Conservation (phyloP, 352 stramenopile species). For the Phytophthora fragariae region DNA sequence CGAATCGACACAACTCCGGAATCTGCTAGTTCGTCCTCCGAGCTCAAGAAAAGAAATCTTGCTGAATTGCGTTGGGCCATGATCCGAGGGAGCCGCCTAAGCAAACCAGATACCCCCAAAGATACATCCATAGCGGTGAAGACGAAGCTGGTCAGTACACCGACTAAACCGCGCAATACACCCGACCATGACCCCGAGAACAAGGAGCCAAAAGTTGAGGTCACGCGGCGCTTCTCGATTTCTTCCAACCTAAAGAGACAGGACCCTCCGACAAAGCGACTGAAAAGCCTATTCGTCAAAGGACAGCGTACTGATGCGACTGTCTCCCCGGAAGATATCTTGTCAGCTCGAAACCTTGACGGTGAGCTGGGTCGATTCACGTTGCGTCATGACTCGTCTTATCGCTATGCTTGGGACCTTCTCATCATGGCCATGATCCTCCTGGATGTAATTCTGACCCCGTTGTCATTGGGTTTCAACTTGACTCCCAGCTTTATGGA, state of each 20-base stretch:
- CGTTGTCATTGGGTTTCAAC: constrained; percentile 60
- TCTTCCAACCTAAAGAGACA: constrained; percentile 20
- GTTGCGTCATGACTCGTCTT: constrained; percentile 57
- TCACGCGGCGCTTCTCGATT: constrained; percentile 52
- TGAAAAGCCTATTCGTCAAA: constrained; percentile 43
- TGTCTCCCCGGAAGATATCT: constrained; percentile 46
- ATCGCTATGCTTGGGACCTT: constrained; percentile 57
- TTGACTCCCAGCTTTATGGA: constrained; percentile 36
- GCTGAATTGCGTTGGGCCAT: constrained; percentile 27
- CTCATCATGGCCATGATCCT: constrained; percentile 65
- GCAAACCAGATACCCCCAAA: constrained; percentile 24
- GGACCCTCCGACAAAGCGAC: constrained; percentile 10
- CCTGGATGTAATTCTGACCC: constrained; percentile 62
- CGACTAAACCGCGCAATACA: background rate
- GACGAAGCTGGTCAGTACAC: background rate
- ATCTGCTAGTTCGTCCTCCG: background rate
- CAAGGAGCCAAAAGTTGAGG: constrained; percentile 31
- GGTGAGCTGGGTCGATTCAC: constrained; percentile 48
- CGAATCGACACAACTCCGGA: constrained; percentile 21
- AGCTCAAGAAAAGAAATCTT: constrained; percentile 38
- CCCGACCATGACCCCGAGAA: constrained; percentile 6
- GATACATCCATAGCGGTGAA: background rate
- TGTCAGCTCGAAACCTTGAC: constrained; percentile 45
- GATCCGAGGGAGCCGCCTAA: constrained; percentile 24
- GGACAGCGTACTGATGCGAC: constrained; percentile 18